Evolutionary conservation across 441 rosid species (phyloP), one percentile per base, ranked within the genome.

Genomic region (Raphanus hybrid): DNA sequence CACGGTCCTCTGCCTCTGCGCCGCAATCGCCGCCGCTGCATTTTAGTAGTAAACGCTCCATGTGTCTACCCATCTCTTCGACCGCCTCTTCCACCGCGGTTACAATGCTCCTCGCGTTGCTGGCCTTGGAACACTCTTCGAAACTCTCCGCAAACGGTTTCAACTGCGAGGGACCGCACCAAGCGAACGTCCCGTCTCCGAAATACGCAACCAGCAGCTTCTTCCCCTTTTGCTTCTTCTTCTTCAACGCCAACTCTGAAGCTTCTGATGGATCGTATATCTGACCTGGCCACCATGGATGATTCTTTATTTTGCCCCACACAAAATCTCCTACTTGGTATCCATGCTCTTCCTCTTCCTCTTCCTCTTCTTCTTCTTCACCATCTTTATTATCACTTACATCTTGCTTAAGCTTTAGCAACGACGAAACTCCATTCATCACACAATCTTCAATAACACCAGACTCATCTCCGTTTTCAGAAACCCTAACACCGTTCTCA

Each of bases 251-350:
- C 76, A 74, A 78, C 16, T 91, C 92, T 1, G 99, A 93, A 41
- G 99, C 97, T 83, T 87, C 85, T 0, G 80, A 74, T 9, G 91
- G 80, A 81, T 91, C 92, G 58, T 93, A 91, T 58, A 95, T 67
- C 90, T 89, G 90, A 32, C 98, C 99, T 0, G 99, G 99, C 99
- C 99, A 95, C 99, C 99, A 95, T 43, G 97, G 97, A 75, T 95
- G 92, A 70, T 88, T 89, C 86, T 82, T 91, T 77, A 93, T 86
- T 84, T 93, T 95, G 4, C 98, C 95, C 99, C 99, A 96, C 2
- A 93, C 95, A 64, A 91, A 93, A 83, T 92, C 97, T 77, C 98
- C 99, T 3, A 89, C 88, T 70, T 70, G 64, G 81, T 86, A 96
- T 41, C 81, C 83, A 76, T 84, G 73, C 55, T 83, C 91, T 4